Evolutionary conservation across 2,329 filamentous ascomycete species (phyloP), one percentile per base, ranked within the genome.

Genomic region (Colletotrichum sp.): DNA sequence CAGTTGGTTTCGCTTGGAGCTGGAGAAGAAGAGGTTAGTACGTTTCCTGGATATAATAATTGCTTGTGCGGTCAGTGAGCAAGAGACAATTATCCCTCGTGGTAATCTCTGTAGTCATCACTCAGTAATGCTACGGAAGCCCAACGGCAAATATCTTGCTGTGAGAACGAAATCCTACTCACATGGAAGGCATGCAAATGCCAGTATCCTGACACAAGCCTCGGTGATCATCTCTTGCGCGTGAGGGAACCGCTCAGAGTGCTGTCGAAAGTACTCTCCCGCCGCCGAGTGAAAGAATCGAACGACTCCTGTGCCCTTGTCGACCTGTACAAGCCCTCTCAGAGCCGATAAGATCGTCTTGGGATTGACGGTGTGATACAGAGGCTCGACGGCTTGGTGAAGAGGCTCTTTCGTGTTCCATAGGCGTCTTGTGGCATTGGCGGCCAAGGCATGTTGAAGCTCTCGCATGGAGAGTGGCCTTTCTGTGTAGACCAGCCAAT

Each of bases 111-210:
- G 24, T 24, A 24, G 24, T 24, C 24, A 24, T 24, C 24, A 24
- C 24, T 24, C 24, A 43, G 2, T 9, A n/a, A 48, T 1, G 10
- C 5, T 21, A 4, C 43, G 1, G 43, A 7, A 7, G 0, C 43
- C n/a, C 0, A 21, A 1, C 10, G 10, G 3, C 2, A 48, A 21
- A 21, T 4, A 48, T 0, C 3, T 1, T 12, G 2, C 43, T 13
- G 3, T 48, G 2, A 52, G 43, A 52, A 52, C 0, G 18, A 52
- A 13, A 52, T 21, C 6, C 1, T 0, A 63, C 59, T 24, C 21
- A 63, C 59, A 63, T n/a, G 59, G 59, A 36, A 63, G 59, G 0
- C 59, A 63, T 0, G 59, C 59, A 34, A 63, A 63, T 9, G 30
- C 32, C 30, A 63, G 28, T 34, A 63, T 14, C 0, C 59, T 32